Conservation (phyloP, 768 basidiomycete genomes). For the Rhodotorula graminis region DNA sequence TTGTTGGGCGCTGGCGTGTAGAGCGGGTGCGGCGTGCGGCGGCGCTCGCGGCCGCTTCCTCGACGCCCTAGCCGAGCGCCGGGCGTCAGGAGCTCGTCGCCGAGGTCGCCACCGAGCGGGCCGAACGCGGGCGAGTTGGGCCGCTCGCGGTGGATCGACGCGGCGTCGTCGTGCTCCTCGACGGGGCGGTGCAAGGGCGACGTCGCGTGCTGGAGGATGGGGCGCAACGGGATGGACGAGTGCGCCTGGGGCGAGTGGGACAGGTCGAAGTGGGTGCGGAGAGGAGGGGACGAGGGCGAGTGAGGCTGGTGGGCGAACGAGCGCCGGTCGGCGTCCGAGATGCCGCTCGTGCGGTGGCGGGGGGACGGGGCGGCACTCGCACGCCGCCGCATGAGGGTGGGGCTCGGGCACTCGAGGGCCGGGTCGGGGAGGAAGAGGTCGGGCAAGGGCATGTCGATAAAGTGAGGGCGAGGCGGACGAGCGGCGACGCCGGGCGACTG, state of each 20-base stretch:
- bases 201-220: conserved; percentile 12
- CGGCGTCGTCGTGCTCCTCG: conserved; percentile 1
- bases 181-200: not conserved
- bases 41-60: not conserved
- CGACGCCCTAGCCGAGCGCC: no score
- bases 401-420: conserved; percentile 11
- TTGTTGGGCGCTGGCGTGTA: conserved; percentile 28
- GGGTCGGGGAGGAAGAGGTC: conserved; percentile 25
- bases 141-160: conserved; percentile 15
- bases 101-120: conserved; percentile 24
- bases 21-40: conserved; percentile 33
- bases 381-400: not conserved
- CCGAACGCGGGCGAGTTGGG: conserved; percentile 22
- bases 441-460: conserved; percentile 24
- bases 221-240: conserved; percentile 13
- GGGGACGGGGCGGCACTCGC: not conserved
- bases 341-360: no score
- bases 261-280: conserved; percentile 22
- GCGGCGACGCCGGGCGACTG: no score
- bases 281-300: not conserved
- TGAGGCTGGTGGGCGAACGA: not conserved
- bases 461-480: conserved; percentile 3
- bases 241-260: conserved; percentile 13
- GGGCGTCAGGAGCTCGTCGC: not conserved
- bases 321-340: not conserved